Conservation (phyloP, 306 rosid genomes). For the Echinosophora koreensis region DNA sequence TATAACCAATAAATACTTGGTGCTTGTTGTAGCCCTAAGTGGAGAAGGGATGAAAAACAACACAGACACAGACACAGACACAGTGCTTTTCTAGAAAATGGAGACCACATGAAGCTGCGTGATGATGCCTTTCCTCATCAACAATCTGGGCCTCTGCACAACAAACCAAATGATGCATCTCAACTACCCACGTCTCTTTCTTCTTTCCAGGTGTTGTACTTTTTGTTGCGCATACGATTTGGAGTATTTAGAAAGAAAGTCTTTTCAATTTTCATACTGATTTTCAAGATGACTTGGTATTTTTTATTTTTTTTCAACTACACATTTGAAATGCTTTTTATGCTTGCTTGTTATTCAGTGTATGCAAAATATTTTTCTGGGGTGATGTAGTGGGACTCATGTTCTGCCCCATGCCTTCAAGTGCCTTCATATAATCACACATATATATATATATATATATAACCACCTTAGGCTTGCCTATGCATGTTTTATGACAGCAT, state of each 20-base stretch:
- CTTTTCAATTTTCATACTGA: background rate
- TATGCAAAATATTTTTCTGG: conserved; percentile 58
- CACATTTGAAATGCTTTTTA: background rate
- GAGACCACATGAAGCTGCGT: background rate
- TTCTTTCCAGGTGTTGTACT: conserved; percentile 54
- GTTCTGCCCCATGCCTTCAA: conserved; percentile 62
- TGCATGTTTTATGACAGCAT: conserved; percentile 75
- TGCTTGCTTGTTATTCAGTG: conserved; percentile 49
- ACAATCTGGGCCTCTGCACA: conserved; percentile 48
- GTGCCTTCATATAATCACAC: too few species aligned
- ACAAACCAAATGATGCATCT: conserved; percentile 43
- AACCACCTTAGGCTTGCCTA: conserved; percentile 74
- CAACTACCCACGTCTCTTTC: conserved; percentile 57
- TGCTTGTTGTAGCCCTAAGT: conserved; percentile 61
- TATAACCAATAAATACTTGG: background rate
- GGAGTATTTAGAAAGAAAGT: too few species aligned
- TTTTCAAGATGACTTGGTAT: conserved; percentile 49
- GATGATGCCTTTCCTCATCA: conserved; percentile 27
- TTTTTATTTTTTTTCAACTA: background rate
- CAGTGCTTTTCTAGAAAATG: conserved; percentile 46
- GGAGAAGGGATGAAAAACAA: conserved; percentile 70
- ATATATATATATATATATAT: too few species aligned
- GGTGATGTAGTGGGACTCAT: conserved; percentile 63
- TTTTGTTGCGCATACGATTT: conserved; percentile 21
- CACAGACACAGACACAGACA: conserved; percentile 49